Evolutionary conservation across 352 stramenopile species (phyloP).

Genomic region (Phytophthora cactorum): DNA sequence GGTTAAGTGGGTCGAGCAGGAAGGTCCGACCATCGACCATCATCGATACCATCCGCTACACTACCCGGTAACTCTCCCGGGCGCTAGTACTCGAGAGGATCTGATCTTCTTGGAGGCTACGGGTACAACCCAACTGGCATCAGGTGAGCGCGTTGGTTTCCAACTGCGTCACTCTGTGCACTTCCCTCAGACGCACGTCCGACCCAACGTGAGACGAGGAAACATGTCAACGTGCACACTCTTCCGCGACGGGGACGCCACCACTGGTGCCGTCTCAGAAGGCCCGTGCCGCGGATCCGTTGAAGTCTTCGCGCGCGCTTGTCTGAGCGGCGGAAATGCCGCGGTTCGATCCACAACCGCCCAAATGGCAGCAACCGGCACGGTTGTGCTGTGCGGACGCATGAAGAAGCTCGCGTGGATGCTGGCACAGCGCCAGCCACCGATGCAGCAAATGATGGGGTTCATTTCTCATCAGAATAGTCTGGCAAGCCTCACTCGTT

Average conservation of each 20-base stretch:
- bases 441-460: constrained; percentile 18
- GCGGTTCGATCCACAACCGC: constrained; percentile 39
- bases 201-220: constrained; percentile 43
- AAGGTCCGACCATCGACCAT: constrained; percentile 37
- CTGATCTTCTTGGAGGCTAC: constrained; percentile 65
- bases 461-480: constrained; percentile 25
- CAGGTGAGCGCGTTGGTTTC: constrained; percentile 64
- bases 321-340: constrained; percentile 39
- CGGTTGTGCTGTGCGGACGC: constrained; percentile 55
- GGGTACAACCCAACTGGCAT: constrained; percentile 47
- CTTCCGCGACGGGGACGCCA: constrained; percentile 49
- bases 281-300: constrained; percentile 28
- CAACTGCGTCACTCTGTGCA: constrained; percentile 73
- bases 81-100: constrained; percentile 53
- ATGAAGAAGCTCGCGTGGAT: constrained; percentile 79
- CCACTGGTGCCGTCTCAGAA: constrained; percentile 27
- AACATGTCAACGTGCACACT: constrained; percentile 63
- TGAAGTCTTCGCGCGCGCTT: constrained; percentile 40
- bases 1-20: constrained; percentile 69
- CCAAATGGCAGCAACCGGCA: constrained; percentile 37
- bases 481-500: constrained; percentile 28
- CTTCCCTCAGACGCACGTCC: constrained; percentile 48
- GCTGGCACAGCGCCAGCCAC: constrained; percentile 37
- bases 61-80: constrained; percentile 40
- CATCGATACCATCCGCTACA: constrained; percentile 47